A percentile compares a stretch with the other conserved stretches of the same genome.
phyloP scores from a whole-genome alignment of 2,329 filamentous ascomycete genomes.

The Paramyrothecium roridum region DNA sequence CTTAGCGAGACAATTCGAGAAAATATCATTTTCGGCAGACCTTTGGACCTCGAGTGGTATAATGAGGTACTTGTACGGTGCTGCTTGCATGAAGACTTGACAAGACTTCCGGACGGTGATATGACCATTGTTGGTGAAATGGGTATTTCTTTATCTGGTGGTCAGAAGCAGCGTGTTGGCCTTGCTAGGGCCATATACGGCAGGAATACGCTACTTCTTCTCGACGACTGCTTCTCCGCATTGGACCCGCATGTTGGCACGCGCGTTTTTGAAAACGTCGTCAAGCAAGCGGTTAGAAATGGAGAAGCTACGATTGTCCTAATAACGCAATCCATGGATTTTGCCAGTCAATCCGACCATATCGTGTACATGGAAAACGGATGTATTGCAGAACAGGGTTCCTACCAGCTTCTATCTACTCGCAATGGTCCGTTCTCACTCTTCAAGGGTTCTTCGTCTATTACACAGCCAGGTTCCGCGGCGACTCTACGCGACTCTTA shows the following conservation, averaged over 20 bases:
- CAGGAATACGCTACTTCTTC: conserved; percentile 74
- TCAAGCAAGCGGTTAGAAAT: conserved; percentile 10
- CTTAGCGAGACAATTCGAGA: too few species aligned
- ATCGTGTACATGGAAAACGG: conserved; percentile 63
- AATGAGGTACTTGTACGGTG: conserved; percentile 38
- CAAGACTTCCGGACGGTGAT: conserved; percentile 81
- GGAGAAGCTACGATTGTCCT: conserved; percentile 15
- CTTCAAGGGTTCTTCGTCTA: too few species aligned
- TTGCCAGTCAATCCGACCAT: conserved; percentile 61
- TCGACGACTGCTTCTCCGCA: conserved; percentile 87
- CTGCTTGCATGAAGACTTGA: conserved; percentile 62
- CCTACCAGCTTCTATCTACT: too few species aligned
- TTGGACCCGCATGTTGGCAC: conserved; percentile 2
- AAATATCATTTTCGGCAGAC: too few species aligned
- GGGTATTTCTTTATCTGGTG: conserved; percentile 84
- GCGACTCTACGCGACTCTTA: too few species aligned
- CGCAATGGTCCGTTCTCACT: too few species aligned
- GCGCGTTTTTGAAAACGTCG: conserved; percentile 12
- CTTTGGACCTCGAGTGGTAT: too few species aligned
- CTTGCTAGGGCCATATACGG: conserved; percentile 85
- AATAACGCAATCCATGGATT: conserved; percentile 43
- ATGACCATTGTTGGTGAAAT: conserved; percentile 87
- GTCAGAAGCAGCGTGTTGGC: conserved; percentile 89
- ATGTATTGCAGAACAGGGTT: too few species aligned
- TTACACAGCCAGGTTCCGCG: too few species aligned